Base-by-base conservation (phyloP, 441 rosid genomes). In the Pelargonium citronellum region DNA sequence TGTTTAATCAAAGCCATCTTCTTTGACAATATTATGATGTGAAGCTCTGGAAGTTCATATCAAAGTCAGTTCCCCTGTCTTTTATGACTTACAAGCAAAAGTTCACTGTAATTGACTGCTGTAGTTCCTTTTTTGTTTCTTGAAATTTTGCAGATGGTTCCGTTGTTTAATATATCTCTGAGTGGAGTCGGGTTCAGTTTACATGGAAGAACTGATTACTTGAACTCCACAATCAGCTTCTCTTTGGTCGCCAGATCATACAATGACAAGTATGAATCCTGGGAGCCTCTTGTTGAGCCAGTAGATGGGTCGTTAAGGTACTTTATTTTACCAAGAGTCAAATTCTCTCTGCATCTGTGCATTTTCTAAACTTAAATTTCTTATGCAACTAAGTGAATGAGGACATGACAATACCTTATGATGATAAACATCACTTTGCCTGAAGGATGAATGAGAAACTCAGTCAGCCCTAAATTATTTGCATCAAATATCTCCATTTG, bases 241-340 rank as follows among this genome's bases (percentile, higher is more conserved):
- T 92, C 96, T 75, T 81, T 91, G 71, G 89, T 86, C 77, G 94
- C 88, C 19, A 87, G 96, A 83, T 95, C 98, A 74, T 92, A 89
- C 75, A 95, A 89, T 78, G 99, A 95, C 80, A 95, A 92, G 78
- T 83, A 85, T 72, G 97, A 92, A 80, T 78, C 92, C 15, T 95
- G 98, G 99, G 97, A 95, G 78, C 98, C 99, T 64, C 84, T 95
- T 78, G 79, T 92, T 75, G 99, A 95, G 85, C 90, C 96, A 72
- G 86, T 89, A 19, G 98, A 92, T 41, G 96, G 88, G 68, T 87
- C 86, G 71, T 75, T 95, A 67, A 87, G 99, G 98, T 87, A 81
- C 69, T 67, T 4, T 15, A 11, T 73, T 60, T 13, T 68, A 44
- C 51, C 64, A n/a, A 19, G 47, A 20, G 10, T 30, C 63, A 61